Conservation (phyloP, 768 basidiomycete genomes). For the Gymnopilus junonius region DNA sequence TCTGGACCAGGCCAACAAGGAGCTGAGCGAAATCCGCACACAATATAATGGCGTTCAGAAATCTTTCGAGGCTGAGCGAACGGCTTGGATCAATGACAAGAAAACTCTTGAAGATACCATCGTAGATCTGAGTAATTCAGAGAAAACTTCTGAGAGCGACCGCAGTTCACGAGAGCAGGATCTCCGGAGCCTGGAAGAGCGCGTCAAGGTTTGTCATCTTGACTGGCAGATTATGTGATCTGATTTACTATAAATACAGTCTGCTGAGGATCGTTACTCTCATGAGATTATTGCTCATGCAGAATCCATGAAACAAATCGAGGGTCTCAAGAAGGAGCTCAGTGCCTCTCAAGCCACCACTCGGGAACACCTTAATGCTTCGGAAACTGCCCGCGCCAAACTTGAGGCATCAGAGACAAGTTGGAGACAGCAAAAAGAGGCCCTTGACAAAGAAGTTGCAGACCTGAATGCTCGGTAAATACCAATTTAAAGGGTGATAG, state of each 20-base stretch:
- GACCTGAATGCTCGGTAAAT: conserved; percentile 73
- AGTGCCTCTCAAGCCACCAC: conserved; percentile 51
- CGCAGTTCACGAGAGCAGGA: conserved; percentile 67
- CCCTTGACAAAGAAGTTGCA: conserved; percentile 76
- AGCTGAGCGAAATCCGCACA: conserved; percentile 50
- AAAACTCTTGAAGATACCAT: conserved; percentile 83
- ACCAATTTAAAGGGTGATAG: background rate
- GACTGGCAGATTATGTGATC: background rate
- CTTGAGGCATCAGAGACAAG: conserved; percentile 72
- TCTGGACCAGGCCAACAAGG: conserved; percentile 55
- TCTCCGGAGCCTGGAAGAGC: conserved; percentile 67
- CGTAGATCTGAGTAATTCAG: conserved; percentile 77
- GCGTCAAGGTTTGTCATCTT: conserved; percentile 57
- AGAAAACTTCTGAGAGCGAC: conserved; percentile 67
- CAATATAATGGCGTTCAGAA: conserved; percentile 65
- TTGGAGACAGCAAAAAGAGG: conserved; percentile 80
- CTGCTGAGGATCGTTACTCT: conserved; percentile 81
- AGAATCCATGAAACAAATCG: conserved; percentile 77
- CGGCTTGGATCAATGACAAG: conserved; percentile 78
- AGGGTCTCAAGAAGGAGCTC: conserved; percentile 67
- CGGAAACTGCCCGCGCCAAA: conserved; percentile 79
- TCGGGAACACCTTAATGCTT: conserved; percentile 61
- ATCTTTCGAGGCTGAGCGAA: conserved; percentile 69
- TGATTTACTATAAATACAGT: conserved; percentile 33
- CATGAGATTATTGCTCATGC: conserved; percentile 86